Evolutionary conservation across 768 basidiomycete genomes (phyloP).

Genomic region (Strobilomyces dryophilus): DNA sequence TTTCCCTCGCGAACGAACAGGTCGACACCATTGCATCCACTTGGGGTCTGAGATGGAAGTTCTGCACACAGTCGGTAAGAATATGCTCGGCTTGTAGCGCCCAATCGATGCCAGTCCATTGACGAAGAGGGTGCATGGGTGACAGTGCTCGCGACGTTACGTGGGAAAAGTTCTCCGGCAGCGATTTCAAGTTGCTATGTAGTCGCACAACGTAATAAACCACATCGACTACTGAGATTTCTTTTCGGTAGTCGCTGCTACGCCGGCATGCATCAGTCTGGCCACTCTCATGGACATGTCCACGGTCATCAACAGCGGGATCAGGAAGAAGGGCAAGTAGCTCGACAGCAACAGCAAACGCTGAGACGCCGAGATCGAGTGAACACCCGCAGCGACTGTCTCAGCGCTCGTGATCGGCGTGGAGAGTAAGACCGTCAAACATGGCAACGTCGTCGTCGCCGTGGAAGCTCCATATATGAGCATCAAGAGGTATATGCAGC

Average conservation of each 20-base stretch:
- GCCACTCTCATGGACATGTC: constrained; percentile 56
- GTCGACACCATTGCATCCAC: too few species aligned
- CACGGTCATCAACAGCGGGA: constrained; percentile 68
- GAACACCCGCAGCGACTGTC: constrained; percentile 27
- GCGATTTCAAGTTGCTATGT: too few species aligned
- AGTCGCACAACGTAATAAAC: background rate
- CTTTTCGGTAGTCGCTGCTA: constrained; percentile 9
- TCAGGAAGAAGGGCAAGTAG: constrained; percentile 72
- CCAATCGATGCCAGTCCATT: too few species aligned
- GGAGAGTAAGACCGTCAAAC: constrained; percentile 55
- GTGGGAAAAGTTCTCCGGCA: too few species aligned
- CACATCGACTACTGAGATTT: constrained; percentile 14
- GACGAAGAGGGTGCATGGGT: too few species aligned
- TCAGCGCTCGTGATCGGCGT: constrained; percentile 40
- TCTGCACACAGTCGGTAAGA: too few species aligned
- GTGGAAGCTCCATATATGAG: constrained; percentile 75
- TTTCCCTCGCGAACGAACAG: too few species aligned
- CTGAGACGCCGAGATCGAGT: constrained; percentile 49
- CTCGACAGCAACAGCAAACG: constrained; percentile 54
- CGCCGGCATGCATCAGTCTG: constrained; percentile 29
- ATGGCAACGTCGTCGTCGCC: constrained; percentile 72
- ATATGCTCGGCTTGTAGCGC: too few species aligned
- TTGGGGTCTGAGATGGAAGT: too few species aligned
- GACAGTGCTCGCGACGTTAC: too few species aligned
- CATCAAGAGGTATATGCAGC: constrained; percentile 56